Conservation (phyloP, 2,329 filamentous ascomycete species). For the Calonectria hongkongensis region DNA sequence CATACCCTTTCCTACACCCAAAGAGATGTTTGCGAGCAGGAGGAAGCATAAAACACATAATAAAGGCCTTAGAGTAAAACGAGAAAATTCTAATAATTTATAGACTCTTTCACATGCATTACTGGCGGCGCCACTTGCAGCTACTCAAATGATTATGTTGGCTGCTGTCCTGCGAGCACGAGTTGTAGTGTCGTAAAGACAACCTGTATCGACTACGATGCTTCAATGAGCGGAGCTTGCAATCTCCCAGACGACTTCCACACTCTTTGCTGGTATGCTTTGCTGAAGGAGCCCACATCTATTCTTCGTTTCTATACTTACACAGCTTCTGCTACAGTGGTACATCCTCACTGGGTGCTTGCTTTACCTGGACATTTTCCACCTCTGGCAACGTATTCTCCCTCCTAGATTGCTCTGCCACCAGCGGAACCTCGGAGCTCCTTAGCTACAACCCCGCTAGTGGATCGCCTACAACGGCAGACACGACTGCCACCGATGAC, state of each 20-base stretch:
- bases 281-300: neutral
- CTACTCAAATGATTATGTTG: slow-evolving; percentile 52
- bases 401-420: slow-evolving; percentile 55
- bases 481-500: slow-evolving; percentile 24
- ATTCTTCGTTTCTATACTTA: slow-evolving; percentile 28
- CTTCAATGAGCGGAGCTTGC: slow-evolving; percentile 53
- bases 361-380: slow-evolving; percentile 57
- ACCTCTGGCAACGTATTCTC: slow-evolving; percentile 50
- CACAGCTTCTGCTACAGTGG: slow-evolving; percentile 41
- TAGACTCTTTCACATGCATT: slow-evolving; percentile 57
- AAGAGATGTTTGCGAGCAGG: no score
- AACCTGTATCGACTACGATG: slow-evolving; percentile 56
- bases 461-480: slow-evolving; percentile 38
- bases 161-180: slow-evolving; percentile 57
- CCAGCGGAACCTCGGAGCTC: slow-evolving; percentile 52
- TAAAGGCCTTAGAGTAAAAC: neutral
- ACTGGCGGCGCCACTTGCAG: slow-evolving; percentile 53
- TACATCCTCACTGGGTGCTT: slow-evolving; percentile 41
- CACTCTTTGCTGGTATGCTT: slow-evolving; percentile 60
- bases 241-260: slow-evolving; percentile 55
- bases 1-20: no score
- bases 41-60: neutral
- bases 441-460: slow-evolving; percentile 56
- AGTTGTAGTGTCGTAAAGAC: slow-evolving; percentile 58
- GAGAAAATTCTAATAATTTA: neutral